Evolutionary conservation across 768 basidiomycete species (phyloP).

Genomic region (Cyclocybe aegerita): DNA sequence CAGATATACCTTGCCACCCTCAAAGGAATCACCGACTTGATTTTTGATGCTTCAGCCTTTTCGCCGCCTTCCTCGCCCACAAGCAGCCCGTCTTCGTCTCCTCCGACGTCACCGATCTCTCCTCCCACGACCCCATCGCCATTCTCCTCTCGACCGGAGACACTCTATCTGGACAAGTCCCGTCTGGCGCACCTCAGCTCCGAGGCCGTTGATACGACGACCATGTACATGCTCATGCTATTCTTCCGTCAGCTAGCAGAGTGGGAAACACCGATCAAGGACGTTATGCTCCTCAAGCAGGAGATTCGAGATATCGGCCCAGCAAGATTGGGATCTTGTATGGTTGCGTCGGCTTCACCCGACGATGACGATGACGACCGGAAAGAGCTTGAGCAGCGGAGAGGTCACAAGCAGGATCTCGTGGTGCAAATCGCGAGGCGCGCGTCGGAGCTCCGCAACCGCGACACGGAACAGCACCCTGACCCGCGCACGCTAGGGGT

Average conservation of each 20-base stretch:
- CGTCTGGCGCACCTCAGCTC: slow-evolving; percentile 65
- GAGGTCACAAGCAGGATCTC: slow-evolving; percentile 57
- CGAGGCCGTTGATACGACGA: slow-evolving; percentile 74
- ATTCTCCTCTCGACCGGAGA: slow-evolving; percentile 58
- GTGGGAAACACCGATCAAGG: slow-evolving; percentile 47
- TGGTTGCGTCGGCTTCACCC: no score
- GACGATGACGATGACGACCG: no score
- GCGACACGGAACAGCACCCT: slow-evolving; percentile 23
- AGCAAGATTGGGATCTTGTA: slow-evolving; percentile 3
- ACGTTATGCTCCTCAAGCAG: slow-evolving; percentile 61
- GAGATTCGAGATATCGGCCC: slow-evolving; percentile 72
- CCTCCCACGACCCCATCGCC: slow-evolving; percentile 26
- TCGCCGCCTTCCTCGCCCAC: slow-evolving; percentile 31
- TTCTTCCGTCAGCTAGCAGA: slow-evolving; percentile 69
- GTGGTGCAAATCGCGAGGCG: slow-evolving; percentile 76
- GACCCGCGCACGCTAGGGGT: slow-evolving; percentile 54
- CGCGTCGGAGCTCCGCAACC: slow-evolving; percentile 43
- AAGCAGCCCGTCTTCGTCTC: slow-evolving; percentile 16
- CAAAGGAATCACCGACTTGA: slow-evolving; percentile 61
- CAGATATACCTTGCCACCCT: slow-evolving; percentile 57
- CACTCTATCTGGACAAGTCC: slow-evolving; percentile 74
- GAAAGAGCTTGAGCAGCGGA: slow-evolving; percentile 53
- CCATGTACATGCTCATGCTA: slow-evolving; percentile 78
- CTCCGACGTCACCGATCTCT: slow-evolving; percentile 19
- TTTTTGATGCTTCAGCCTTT: slow-evolving; percentile 52